phyloP scores from a whole-genome alignment of 495 filamentous ascomycete genomes.

The Annulohypoxylon nitens region DNA sequence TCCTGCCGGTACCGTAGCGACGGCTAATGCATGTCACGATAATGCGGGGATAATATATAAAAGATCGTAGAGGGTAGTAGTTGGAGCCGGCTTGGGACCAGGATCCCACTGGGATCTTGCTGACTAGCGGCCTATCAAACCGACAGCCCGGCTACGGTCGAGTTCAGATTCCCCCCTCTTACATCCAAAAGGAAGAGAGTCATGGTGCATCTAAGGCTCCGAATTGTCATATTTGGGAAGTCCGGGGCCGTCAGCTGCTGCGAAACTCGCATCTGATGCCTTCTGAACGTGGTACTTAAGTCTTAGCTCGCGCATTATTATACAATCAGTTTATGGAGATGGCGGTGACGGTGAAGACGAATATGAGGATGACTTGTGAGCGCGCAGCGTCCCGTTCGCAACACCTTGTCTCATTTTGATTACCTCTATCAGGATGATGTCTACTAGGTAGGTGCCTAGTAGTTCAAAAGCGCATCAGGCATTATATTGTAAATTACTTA shows the following conservation, averaged over 20 bases:
- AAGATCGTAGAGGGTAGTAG: slow-evolving; percentile 19
- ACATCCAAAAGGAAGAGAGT: slow-evolving; percentile 18
- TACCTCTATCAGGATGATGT: not conserved
- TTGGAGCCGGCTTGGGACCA: slow-evolving; percentile 17
- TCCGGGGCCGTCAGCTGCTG: slow-evolving; percentile 4
- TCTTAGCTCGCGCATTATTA: slow-evolving; percentile 12
- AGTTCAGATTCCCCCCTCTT: slow-evolving; percentile 17
- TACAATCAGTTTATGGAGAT: not conserved
- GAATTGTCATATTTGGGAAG: slow-evolving; percentile 34
- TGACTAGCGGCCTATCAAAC: slow-evolving; percentile 43
- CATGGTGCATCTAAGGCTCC: slow-evolving; percentile 27
- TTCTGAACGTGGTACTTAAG: no score
- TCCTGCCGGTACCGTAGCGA: slow-evolving; percentile 15
- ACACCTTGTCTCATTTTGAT: not conserved
- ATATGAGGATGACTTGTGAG: not conserved
- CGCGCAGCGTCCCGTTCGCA: not conserved
- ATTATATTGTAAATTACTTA: not conserved
- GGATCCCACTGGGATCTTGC: slow-evolving; percentile 28
- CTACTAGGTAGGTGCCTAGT: not conserved
- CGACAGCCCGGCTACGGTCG: slow-evolving; percentile 42
- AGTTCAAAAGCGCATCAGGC: not conserved
- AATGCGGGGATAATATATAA: slow-evolving; percentile 43
- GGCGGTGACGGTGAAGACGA: not conserved
- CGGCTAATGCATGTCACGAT: slow-evolving; percentile 39
- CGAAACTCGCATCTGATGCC: not conserved